Percentiles rank a stretch among this genome's conserved stretches.
Evolutionary conservation across 176 grass and related monocot genomes (phyloP).

Genomic region (Triticum timopheevii): DNA sequence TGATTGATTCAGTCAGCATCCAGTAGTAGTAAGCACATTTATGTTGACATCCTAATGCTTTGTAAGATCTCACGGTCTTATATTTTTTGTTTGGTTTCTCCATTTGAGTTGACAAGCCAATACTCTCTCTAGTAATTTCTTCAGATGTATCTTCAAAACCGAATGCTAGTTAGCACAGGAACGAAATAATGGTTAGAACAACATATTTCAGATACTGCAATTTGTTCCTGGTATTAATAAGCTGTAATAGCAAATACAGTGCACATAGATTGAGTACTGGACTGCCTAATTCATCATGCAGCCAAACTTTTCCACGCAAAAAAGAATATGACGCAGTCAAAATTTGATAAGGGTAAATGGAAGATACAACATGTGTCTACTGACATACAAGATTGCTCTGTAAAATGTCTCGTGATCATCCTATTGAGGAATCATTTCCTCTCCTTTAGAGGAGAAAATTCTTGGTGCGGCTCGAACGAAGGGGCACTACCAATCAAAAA

Average conservation of each 20-base stretch:
- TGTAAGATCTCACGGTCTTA: background rate
- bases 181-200: background rate
- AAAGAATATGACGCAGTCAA: slow-evolving; percentile 11
- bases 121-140: background rate
- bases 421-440: slow-evolving; percentile 9
- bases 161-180: background rate
- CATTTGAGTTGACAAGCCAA: background rate
- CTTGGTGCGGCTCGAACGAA: background rate
- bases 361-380: slow-evolving; percentile 9
- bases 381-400: background rate
- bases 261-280: background rate
- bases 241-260: background rate
- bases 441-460: background rate
- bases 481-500: background rate
- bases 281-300: background rate
- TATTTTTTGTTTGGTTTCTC: background rate
- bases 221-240: background rate
- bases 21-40: background rate
- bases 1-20: slow-evolving; percentile 27
- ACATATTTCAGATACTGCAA: background rate
- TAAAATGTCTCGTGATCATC: background rate
- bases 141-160: background rate
- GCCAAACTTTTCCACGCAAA: slow-evolving; percentile 13
- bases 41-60: background rate
- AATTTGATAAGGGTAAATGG: slow-evolving; percentile 26